A percentile compares a stretch with the other conserved stretches of the same genome.
Evolutionary conservation across 1,284 basidiomycete genomes (phyloP).

Genomic region (Crepidotus sp.): DNA sequence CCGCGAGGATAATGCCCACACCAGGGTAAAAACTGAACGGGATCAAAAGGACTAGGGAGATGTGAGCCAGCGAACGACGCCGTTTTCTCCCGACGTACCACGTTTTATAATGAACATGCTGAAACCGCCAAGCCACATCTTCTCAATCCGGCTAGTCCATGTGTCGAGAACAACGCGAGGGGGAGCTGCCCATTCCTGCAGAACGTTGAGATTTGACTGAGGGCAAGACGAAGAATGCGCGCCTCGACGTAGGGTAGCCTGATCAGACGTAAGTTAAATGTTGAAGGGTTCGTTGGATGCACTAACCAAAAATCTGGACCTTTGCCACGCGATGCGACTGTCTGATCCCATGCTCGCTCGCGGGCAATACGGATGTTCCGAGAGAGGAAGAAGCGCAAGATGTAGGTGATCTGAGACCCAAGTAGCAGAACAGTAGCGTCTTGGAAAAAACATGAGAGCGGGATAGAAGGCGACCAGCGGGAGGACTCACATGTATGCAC

Average conservation of each 20-base stretch:
- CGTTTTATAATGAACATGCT: constrained; percentile 13
- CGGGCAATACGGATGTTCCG: constrained; percentile 72
- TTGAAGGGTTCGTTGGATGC: background rate
- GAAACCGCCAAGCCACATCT: constrained; percentile 8
- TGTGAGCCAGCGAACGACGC: background rate
- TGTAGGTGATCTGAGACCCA: constrained; percentile 60
- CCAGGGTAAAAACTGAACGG: constrained; percentile 68
- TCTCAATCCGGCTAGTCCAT: constrained; percentile 12
- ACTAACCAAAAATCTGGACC: constrained; percentile 76
- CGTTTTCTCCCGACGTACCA: constrained; percentile 3
- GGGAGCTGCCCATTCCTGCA: constrained; percentile 63
- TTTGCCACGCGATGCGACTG: constrained; percentile 72
- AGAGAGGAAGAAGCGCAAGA: constrained; percentile 73
- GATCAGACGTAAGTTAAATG: background rate
- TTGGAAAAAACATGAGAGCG: constrained; percentile 23
- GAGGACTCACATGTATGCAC: constrained; percentile 51
- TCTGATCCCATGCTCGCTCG: constrained; percentile 72
- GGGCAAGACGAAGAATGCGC: background rate
- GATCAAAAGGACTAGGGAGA: constrained; percentile 48
- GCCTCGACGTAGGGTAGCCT: constrained; percentile 54
- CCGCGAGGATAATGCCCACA: constrained; percentile 54
- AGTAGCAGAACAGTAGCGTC: constrained; percentile 70
- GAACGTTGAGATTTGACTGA: background rate
- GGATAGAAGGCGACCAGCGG: background rate
- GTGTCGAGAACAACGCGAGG: constrained; percentile 36